phyloP scores from a whole-genome alignment of 2,329 filamentous ascomycete species.

The Calonectria montana region DNA sequence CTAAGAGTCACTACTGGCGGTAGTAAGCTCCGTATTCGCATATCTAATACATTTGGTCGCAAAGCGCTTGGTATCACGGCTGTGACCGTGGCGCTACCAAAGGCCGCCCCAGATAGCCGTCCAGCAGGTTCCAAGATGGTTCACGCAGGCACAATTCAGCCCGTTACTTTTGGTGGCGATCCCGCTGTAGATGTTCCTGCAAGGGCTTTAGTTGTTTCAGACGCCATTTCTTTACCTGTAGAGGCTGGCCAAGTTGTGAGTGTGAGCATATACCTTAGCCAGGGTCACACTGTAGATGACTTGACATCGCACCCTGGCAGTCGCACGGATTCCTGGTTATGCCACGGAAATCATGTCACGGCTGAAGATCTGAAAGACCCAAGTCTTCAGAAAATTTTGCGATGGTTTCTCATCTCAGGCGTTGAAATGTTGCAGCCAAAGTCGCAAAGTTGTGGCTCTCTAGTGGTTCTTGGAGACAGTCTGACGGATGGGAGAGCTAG shows the following conservation, averaged over 20 bases:
- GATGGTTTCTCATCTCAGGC: background rate
- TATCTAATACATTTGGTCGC: conserved; percentile 1
- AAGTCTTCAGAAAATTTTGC: background rate
- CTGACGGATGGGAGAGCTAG: conserved; percentile 1
- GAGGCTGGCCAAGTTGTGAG: background rate
- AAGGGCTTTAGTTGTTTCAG: background rate
- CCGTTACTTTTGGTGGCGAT: background rate
- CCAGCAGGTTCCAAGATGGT: background rate
- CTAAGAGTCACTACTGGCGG: background rate
- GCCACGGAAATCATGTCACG: background rate
- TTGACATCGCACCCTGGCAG: conserved; percentile 12
- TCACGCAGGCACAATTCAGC: background rate
- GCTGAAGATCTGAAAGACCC: background rate
- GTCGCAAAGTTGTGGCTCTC: background rate
- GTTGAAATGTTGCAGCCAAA: background rate
- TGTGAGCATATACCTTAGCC: background rate
- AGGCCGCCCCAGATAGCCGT: background rate
- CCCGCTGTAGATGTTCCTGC: background rate
- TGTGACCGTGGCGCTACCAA: background rate
- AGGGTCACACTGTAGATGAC: background rate
- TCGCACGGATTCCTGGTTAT: conserved; percentile 8
- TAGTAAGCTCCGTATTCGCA: background rate
- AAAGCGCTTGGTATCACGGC: background rate
- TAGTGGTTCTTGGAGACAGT: background rate
- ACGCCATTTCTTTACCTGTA: background rate